phyloP scores from a whole-genome alignment of 768 basidiomycete species.

The Termitomyces sp. region DNA sequence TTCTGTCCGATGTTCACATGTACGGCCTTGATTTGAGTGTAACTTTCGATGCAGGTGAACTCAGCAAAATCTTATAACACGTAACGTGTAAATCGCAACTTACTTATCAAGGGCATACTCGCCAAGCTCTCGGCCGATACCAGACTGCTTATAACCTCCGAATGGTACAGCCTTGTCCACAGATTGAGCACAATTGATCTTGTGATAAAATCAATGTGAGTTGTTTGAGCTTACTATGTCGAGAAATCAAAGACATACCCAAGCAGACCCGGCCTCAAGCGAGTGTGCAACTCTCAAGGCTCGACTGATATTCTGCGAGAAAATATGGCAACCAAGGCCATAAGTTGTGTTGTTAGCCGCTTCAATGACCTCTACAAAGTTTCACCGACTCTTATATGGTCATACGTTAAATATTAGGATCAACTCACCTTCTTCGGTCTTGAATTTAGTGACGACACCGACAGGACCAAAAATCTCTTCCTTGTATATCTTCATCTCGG shows the following conservation, averaged over 20 bases:
- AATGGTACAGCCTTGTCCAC: slow-evolving; percentile 17
- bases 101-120: slow-evolving; percentile 21
- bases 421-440: slow-evolving; percentile 36
- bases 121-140: slow-evolving; percentile 20
- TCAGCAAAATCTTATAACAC: not conserved
- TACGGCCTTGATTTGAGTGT: slow-evolving; percentile 17
- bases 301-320: slow-evolving; percentile 16
- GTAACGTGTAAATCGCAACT: not conserved
- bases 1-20: slow-evolving; percentile 15
- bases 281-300: slow-evolving; percentile 17
- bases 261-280: slow-evolving; percentile 17
- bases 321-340: slow-evolving; percentile 16
- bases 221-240: not conserved
- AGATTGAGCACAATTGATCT: slow-evolving; percentile 18
- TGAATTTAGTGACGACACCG: slow-evolving; percentile 66
- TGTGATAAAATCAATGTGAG: not conserved
- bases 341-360: slow-evolving; percentile 17
- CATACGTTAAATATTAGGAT: slow-evolving; percentile 1
- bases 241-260: slow-evolving; percentile 5
- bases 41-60: slow-evolving; percentile 2
- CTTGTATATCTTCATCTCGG: slow-evolving; percentile 61
- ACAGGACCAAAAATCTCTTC: slow-evolving; percentile 80
- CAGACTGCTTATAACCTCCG: slow-evolving; percentile 23
- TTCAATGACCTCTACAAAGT: slow-evolving; percentile 18
- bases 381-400: not conserved